Evolutionary conservation across 2,329 filamentous ascomycete species (phyloP), one percentile per base, ranked within the genome.

Genomic region (Exophiala viscosa): DNA sequence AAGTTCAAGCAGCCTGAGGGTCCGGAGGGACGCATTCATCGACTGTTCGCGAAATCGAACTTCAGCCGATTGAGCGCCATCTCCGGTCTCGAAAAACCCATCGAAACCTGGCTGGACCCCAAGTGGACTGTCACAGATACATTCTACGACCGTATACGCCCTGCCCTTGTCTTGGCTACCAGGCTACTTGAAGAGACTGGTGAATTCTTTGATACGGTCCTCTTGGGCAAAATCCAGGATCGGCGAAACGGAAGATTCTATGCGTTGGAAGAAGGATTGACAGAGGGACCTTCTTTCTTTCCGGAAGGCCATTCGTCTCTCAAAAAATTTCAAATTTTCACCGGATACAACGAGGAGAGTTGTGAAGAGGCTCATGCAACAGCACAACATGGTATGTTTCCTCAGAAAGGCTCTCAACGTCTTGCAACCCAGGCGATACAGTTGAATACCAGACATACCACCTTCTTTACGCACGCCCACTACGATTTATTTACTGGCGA

Each of bases 121-220:
- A n/a, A 40, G 31, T 38, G 20, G 13, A 40, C 20, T 6, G 66
- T 52, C 9, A 20, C n/a, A 23, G 43, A 52, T 28, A 10, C 1
- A 14, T 47, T 52, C 23, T 52, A 52, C 28, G 18, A 15, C 17
- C 20, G 43, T 10, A 52, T 52, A 7, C 50, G 42, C 5, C 43
- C 50, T 11, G 43, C 50, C 2, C 43, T 52, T 28, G 42, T 47
- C 11, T 36, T 52, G 17, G 44, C 50, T 7, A 47, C 50, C 10
- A 28, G 43, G 36, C 40, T 52, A 20, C 31, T 34, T 5, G 20
- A 15, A 3, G 15, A 32, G 14, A 52, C 32, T n/a, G 15, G 13
- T 9, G 50, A 47, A 15, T 52, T 52, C 31, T 42, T 52, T 17
- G 45, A 52, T 44, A 47, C 13, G 3, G 39, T 47, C 10, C 9